Conservation (phyloP, 2,329 filamentous ascomycete genomes). For the Nectriaceae sp. region DNA sequence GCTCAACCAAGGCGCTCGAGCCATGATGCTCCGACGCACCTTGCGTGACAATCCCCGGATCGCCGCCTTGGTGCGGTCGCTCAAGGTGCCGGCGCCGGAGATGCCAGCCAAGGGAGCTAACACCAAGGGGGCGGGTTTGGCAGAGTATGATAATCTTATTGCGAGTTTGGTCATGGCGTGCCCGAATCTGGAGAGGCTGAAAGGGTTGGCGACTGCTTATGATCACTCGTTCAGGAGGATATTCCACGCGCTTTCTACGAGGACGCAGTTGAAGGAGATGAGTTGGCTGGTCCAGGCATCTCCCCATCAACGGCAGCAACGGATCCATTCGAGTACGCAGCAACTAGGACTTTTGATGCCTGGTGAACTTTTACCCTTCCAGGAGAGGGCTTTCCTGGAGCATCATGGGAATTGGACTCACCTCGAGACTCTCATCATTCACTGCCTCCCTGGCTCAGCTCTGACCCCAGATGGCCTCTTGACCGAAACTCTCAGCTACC, state of each 20-base stretch:
- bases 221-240: conserved; percentile 58
- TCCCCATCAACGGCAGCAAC: conserved; percentile 32
- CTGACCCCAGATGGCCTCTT: conserved; percentile 56
- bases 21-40: conserved; percentile 59
- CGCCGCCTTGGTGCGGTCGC: conserved; percentile 54
- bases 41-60: conserved; percentile 54
- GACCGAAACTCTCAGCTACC: conserved; percentile 47
- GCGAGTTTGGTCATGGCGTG: conserved; percentile 66
- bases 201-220: conserved; percentile 56
- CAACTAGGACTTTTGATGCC: conserved; percentile 33
- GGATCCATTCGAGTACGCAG: conserved; percentile 29
- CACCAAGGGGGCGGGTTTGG: conserved; percentile 34
- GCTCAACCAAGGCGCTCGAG: conserved; percentile 50
- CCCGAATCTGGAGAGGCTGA: conserved; percentile 62
- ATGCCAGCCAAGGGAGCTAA: conserved; percentile 34
- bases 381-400: conserved; percentile 48
- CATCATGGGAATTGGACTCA: conserved; percentile 57
- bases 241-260: conserved; percentile 60
- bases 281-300: conserved; percentile 56
- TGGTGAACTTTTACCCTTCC: conserved; percentile 28
- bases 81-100: conserved; percentile 55
- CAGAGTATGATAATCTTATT: conserved; percentile 58
- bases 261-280: conserved; percentile 57
- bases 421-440: conserved; percentile 58
- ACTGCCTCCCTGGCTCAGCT: conserved; percentile 58